phyloP scores from a whole-genome alignment of 2,329 filamentous ascomycete species.

The Ceratocystis colombiana region DNA sequence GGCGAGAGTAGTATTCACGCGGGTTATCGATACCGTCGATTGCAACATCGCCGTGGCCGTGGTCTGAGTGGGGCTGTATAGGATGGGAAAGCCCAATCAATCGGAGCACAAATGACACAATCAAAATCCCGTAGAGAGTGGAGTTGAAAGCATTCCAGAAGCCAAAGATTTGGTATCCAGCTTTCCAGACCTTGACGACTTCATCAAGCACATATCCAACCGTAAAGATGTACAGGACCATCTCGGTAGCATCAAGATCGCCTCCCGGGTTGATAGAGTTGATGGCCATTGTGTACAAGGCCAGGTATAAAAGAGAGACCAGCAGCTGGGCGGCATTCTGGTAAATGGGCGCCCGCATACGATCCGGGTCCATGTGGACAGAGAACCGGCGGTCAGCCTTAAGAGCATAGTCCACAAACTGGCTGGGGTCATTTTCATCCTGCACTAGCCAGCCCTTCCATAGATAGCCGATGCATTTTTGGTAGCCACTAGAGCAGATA shows the following conservation, averaged over 20 bases:
- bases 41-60: not conserved
- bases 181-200: slow-evolving; percentile 80
- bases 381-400: slow-evolving; percentile 70
- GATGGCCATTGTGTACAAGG: slow-evolving; percentile 78
- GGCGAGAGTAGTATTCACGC: slow-evolving; percentile 57
- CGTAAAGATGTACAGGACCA: slow-evolving; percentile 81
- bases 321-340: slow-evolving; percentile 84
- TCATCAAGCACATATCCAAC: slow-evolving; percentile 86
- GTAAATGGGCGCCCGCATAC: slow-evolving; percentile 84
- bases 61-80: slow-evolving; percentile 31
- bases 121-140: slow-evolving; percentile 67
- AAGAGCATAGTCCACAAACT: slow-evolving; percentile 77
- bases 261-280: slow-evolving; percentile 84
- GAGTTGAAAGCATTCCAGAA: slow-evolving; percentile 98
- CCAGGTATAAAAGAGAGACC: slow-evolving; percentile 73
- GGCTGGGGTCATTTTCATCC: slow-evolving; percentile 79
- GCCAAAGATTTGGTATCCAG: slow-evolving; percentile 78
- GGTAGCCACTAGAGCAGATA: slow-evolving; percentile 87
- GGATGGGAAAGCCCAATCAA: slow-evolving; percentile 63
- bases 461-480: slow-evolving; percentile 85
- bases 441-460: slow-evolving; percentile 98
- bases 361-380: slow-evolving; percentile 81
- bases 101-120: slow-evolving; percentile 67
- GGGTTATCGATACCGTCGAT: slow-evolving; percentile 2
- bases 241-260: slow-evolving; percentile 74